Evolutionary conservation across 306 rosid genomes (phyloP).

Genomic region (Dryas alaskensis): DNA sequence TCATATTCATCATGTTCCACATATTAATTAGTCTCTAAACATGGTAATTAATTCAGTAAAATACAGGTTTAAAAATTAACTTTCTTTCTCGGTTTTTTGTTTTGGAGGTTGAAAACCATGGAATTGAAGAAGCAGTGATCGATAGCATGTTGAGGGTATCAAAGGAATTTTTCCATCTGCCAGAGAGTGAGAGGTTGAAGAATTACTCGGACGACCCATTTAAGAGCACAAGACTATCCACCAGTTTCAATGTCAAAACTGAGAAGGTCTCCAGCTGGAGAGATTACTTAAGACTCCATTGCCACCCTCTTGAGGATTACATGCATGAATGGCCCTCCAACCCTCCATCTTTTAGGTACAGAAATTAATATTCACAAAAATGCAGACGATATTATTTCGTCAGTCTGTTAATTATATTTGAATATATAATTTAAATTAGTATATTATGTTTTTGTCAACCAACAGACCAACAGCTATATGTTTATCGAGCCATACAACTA

Average conservation of each 20-base stretch:
- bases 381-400: too few relatives aligned
- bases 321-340: slow-evolving; percentile 32
- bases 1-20: background rate
- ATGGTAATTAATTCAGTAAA: background rate
- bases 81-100: background rate
- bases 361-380: too few relatives aligned
- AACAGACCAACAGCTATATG: too few relatives aligned
- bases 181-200: slow-evolving; percentile 26
- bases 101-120: slow-evolving; percentile 31
- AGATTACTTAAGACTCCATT: slow-evolving; percentile 34
- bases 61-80: background rate
- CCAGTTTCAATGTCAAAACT: slow-evolving; percentile 31
- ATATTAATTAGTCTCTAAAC: too few relatives aligned
- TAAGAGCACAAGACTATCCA: slow-evolving; percentile 24
- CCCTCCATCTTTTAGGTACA: slow-evolving; percentile 29
- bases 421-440: too few relatives aligned
- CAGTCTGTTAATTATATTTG: background rate
- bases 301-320: slow-evolving; percentile 32
- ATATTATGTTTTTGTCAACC: too few relatives aligned
- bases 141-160: slow-evolving; percentile 21
- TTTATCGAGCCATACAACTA: too few relatives aligned
- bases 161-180: slow-evolving; percentile 27
- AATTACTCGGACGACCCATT: slow-evolving; percentile 29
- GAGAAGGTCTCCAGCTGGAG: slow-evolving; percentile 30
- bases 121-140: slow-evolving; percentile 24